Percentiles rank a stretch among this genome's conserved stretches.
Conservation (phyloP, 1,284 basidiomycete species). For the Ganoderma lingzhi region DNA sequence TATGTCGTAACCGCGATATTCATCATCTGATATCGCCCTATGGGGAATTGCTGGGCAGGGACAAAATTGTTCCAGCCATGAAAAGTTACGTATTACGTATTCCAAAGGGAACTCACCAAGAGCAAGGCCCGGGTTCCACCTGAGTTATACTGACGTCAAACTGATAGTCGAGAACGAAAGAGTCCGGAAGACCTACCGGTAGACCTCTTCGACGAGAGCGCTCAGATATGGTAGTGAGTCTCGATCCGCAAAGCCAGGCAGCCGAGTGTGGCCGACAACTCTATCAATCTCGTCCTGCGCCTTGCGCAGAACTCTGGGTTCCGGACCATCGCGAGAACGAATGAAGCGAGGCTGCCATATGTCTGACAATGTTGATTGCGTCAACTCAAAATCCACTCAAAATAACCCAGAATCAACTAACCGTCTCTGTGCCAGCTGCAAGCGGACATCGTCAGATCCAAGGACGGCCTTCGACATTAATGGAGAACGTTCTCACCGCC, state of each 20-base stretch:
- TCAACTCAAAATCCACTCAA: background rate
- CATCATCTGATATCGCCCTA: constrained; percentile 50
- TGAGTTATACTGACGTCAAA: background rate
- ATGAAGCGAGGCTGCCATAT: constrained; percentile 14
- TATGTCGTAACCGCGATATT: constrained; percentile 53
- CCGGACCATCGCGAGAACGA: constrained; percentile 30
- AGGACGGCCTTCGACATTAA: constrained; percentile 26
- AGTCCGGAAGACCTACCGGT: constrained; percentile 41
- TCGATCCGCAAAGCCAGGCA: constrained; percentile 32
- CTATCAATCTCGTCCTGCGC: constrained; percentile 31
- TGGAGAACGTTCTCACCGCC: constrained; percentile 25
- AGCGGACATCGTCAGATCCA: constrained; percentile 22
- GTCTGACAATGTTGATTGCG: constrained; percentile 3
- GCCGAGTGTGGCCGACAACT: constrained; percentile 25
- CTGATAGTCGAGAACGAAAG: no score
- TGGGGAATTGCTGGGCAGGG: constrained; percentile 22
- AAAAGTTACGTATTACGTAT: background rate
- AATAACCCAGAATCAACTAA: constrained; percentile 6
- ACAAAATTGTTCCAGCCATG: background rate
- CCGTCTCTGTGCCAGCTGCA: constrained; percentile 38
- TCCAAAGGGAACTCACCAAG: constrained; percentile 15
- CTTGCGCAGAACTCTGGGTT: constrained; percentile 27
- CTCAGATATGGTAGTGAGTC: constrained; percentile 46
- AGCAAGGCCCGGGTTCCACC: constrained; percentile 29
- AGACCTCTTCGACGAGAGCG: constrained; percentile 54